Base-by-base conservation (phyloP, 2,329 filamentous ascomycete species). In the Trichothecium roseum region DNA sequence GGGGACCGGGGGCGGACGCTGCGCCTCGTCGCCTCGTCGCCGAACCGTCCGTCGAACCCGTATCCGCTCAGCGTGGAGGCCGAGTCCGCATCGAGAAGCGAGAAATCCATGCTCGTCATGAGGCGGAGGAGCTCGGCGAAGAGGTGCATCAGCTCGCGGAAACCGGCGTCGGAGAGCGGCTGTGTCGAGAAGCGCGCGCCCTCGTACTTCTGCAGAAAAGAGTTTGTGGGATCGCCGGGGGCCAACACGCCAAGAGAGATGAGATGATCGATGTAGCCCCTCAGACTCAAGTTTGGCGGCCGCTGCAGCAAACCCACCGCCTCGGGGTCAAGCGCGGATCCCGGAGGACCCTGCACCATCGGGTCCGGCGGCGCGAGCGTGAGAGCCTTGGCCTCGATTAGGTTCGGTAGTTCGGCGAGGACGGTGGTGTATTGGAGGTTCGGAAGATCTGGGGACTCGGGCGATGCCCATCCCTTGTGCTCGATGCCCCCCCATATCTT, bases 361-460 rank as follows among this genome's bases (percentile, higher is more conserved):
- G 55, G 62, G 43, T 61, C 66, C 1, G 67, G 64, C 20, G 80
- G 85, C 1, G 83, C 85, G 27, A 94, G 71, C 0, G 84, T 87
- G n/a, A 95, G 76, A 1, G 87, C 89, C 55, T 89, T 89, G 8
- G 85, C 89, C 62, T 96, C 89, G 42, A 96, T 84, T 18, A 96
- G 69, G 51, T 93, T 81, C 2, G 88, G 85, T 17, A 98, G 68
- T 57, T 96, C 89, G 27, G 73, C 69, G 14, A 95, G 68, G 17
- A 98, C 85, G 2, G 78, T 77, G 46, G 69, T 72, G 56, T 94
- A 96, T 44, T 93, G 78, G n/a, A 96, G 61, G 50, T 85, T 77
- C 4, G 85, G 78, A 14, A 91, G 62, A 50, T 91, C 83, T 8
- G 72, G 64, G 1, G 77, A 81, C 20, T 74, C 72, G 5, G 89